Conservation (phyloP, 768 basidiomycete species). For the Holtermanniella nyarrowii region DNA sequence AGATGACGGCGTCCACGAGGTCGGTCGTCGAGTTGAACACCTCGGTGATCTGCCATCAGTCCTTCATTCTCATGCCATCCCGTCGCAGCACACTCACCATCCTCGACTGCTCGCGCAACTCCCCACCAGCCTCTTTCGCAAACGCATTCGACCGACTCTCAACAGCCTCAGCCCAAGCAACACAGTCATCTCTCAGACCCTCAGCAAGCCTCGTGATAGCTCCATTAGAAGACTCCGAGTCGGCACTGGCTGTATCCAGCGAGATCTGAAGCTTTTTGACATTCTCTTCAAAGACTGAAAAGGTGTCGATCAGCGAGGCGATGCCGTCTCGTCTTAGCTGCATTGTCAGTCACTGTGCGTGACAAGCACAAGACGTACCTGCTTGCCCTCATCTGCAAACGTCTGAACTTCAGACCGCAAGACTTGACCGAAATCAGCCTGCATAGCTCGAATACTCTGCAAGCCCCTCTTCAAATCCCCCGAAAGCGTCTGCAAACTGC, state of each 20-base stretch:
- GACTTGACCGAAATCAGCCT: slow-evolving; percentile 49
- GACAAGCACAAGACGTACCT: slow-evolving; percentile 38
- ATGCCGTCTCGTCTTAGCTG: background rate
- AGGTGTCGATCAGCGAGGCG: background rate
- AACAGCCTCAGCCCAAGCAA: background rate
- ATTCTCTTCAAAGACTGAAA: background rate
- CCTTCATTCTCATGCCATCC: too few species aligned
- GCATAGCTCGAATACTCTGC: slow-evolving; percentile 53
- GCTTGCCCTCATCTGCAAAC: slow-evolving; percentile 52
- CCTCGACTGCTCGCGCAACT: background rate
- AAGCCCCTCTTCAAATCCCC: slow-evolving; percentile 52
- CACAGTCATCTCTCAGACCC: background rate
- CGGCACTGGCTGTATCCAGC: background rate
- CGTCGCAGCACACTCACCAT: slow-evolving; percentile 25
- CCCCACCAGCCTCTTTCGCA: background rate
- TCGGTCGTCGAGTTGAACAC: slow-evolving; percentile 53
- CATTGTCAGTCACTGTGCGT: background rate
- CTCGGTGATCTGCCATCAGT: slow-evolving; percentile 24
- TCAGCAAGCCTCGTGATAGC: background rate
- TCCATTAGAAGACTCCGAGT: background rate
- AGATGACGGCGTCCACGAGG: slow-evolving; percentile 53
- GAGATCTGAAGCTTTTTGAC: background rate
- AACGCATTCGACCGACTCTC: background rate
- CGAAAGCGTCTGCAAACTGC: slow-evolving; percentile 50
- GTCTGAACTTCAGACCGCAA: slow-evolving; percentile 53